Evolutionary conservation across 2,329 filamentous ascomycete species (phyloP).

Genomic region (Furcasterigmium sp.): DNA sequence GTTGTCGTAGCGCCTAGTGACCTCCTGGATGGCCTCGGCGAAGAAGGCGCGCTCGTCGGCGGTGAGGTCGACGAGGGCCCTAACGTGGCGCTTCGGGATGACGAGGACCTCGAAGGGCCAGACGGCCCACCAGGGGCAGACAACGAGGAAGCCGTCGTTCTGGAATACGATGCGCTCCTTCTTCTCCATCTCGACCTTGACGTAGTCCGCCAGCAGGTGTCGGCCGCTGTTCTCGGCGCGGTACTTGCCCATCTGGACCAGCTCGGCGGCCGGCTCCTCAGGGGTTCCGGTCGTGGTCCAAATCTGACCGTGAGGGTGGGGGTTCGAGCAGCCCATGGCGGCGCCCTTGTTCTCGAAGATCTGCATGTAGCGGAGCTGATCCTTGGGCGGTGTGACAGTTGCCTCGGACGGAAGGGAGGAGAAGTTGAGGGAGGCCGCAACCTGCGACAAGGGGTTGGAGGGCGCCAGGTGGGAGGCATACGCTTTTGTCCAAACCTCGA

Average conservation of each 20-base stretch:
- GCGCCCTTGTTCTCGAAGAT: conserved; percentile 99
- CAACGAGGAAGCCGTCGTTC: conserved; percentile 76
- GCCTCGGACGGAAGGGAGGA: conserved; percentile 29
- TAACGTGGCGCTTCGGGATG: conserved; percentile 76
- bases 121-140: conserved; percentile 96
- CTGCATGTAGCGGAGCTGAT: conserved; percentile 94
- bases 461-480: conserved; percentile 78
- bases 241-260: conserved; percentile 76
- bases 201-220: conserved; percentile 83
- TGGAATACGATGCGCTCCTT: conserved; percentile 82
- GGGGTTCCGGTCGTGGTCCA: conserved; percentile 92
- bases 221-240: conserved; percentile 63
- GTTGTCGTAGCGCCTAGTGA: conserved; percentile 91
- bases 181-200: conserved; percentile 74
- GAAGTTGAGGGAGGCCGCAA: conserved; percentile 32
- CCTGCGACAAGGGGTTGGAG: conserved; percentile 53
- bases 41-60: conserved; percentile 66
- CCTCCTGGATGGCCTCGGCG: conserved; percentile 80
- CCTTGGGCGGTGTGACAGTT: conserved; percentile 48
- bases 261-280: conserved; percentile 79
- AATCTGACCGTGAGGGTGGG: conserved; percentile 92
- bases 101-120: conserved; percentile 98
- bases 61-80: conserved; percentile 77
- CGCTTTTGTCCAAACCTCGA: conserved; percentile 87
- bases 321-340: conserved; percentile 98